phyloP scores from a whole-genome alignment of 805 yeast species.

The Starmerella floris region DNA sequence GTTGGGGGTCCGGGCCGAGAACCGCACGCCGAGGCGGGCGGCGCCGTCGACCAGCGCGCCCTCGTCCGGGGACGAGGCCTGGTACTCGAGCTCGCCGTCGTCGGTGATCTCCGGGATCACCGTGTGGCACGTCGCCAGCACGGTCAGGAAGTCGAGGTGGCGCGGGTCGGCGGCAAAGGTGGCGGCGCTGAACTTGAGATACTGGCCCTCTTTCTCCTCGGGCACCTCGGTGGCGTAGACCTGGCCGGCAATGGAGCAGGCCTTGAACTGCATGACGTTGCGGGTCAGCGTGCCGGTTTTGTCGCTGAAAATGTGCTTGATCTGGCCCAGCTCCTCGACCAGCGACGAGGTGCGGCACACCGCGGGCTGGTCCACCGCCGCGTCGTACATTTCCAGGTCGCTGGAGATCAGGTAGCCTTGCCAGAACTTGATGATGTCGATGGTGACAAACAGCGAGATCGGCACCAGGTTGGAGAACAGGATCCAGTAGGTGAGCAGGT shows the following conservation, averaged over 20 bases:
- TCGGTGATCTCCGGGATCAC: slow-evolving; percentile 79
- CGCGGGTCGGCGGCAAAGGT: background rate
- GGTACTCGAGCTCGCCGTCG: slow-evolving; percentile 57
- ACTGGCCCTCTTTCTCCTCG: slow-evolving; percentile 70
- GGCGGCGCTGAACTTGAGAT: slow-evolving; percentile 41
- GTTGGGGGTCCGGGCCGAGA: slow-evolving; percentile 73
- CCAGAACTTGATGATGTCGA: slow-evolving; percentile 86
- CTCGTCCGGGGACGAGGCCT: slow-evolving; percentile 98
- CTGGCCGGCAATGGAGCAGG: slow-evolving; percentile 83
- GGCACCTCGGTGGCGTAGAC: slow-evolving; percentile 83
- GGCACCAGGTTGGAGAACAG: slow-evolving; percentile 95
- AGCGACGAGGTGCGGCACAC: slow-evolving; percentile 88
- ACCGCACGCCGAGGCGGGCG: slow-evolving; percentile 71
- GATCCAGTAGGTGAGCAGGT: slow-evolving; percentile 89
- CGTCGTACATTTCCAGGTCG: slow-evolving; percentile 86
- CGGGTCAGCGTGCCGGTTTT: slow-evolving; percentile 95
- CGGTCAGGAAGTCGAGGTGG: slow-evolving; percentile 57
- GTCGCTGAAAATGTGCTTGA: slow-evolving; percentile 90
- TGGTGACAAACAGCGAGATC: slow-evolving; percentile 88
- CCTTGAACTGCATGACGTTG: slow-evolving; percentile 91
- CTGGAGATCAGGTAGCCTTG: slow-evolving; percentile 90
- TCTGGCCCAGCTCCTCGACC: slow-evolving; percentile 95
- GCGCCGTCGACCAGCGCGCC: slow-evolving; percentile 98
- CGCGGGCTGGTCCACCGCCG: slow-evolving; percentile 80
- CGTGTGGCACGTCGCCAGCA: slow-evolving; percentile 88